Base-by-base conservation (phyloP, 805 yeast species). In the Wickerhamomyces silvicola region DNA sequence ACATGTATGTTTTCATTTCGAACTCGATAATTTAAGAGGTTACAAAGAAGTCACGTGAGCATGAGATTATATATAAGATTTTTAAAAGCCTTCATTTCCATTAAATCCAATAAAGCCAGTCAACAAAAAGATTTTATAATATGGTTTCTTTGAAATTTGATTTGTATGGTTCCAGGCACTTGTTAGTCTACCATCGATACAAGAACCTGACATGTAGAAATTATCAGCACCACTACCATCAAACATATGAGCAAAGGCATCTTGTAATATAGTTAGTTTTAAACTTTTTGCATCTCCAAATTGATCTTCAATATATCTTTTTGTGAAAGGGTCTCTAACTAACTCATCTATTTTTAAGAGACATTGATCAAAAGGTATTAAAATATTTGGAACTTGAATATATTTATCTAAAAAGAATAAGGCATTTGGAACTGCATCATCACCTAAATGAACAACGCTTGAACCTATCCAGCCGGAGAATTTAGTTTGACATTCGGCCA, bases 141-240 rank as follows among this genome's bases (percentile, higher is more conserved):
- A 82, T n/a, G 69, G 66, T 46, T 80, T 81, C 49, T 80, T 78
- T 17, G 76, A 59, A 24, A 82, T 74, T 41, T 70, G 69, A 50
- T 81, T 82, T 34, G 87, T 81, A 68, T 84, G 83, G 47, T 81
- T 83, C 85, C 90, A 83, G 3, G 87, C 84, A 33, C 82, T 73
- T 0, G 92, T 82, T 29, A 82, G 60, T 32, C 88, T 70, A 14
- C 92, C 94, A 53, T 82, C 94, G 30, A 82, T 82, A 57, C 94
- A 82, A 3, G 84, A 75, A 2, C 94, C 94, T 19, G 87, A 84
- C 66, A 81, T 81, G 52, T 78, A 81, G 54, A 79, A 82, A 54
- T 82, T 82, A 49, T 81, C 86, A 8, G 88, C 87, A 29, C 94
- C 94, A 8, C 85, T 77, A 2, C 92, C 88, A 52, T 81, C 86